Evolutionary conservation across 768 basidiomycete species (phyloP).

Genomic region (Dioszegia aurantiaca): DNA sequence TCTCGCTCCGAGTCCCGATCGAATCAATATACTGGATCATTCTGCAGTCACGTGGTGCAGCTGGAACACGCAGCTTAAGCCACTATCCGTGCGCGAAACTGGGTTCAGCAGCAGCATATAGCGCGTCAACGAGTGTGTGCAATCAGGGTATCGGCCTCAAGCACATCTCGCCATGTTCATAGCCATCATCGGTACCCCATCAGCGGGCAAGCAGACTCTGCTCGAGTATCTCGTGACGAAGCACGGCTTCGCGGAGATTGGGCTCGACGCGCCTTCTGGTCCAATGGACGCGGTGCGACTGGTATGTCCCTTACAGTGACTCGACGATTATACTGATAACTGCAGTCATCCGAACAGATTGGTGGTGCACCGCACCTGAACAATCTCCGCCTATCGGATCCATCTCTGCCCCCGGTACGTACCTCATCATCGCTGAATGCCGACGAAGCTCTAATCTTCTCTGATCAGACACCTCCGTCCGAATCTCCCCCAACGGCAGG

Average conservation of each 20-base stretch:
- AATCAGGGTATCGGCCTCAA: no score
- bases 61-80: no score
- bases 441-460: neutral
- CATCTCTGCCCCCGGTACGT: constrained; percentile 11
- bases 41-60: no score
- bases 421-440: neutral
- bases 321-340: neutral
- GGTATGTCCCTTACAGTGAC: constrained; percentile 12
- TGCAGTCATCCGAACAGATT: constrained; percentile 9
- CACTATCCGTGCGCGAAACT: no score
- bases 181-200: constrained; percentile 53
- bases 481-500: neutral
- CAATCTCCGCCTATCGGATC: constrained; percentile 15
- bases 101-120: no score
- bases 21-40: no score
- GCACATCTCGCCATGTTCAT: constrained; percentile 53
- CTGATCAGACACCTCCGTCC: neutral
- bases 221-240: constrained; percentile 46
- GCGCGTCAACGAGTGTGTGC: no score
- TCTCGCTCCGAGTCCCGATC: no score
- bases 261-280: constrained; percentile 27
- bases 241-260: constrained; percentile 50
- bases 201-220: constrained; percentile 53
- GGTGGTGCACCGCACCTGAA: constrained; percentile 18
- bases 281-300: constrained; percentile 19